Evolutionary conservation across 805 yeast genomes (phyloP), one percentile per base, ranked within the genome.

Genomic region (Pichia cabralensis): DNA sequence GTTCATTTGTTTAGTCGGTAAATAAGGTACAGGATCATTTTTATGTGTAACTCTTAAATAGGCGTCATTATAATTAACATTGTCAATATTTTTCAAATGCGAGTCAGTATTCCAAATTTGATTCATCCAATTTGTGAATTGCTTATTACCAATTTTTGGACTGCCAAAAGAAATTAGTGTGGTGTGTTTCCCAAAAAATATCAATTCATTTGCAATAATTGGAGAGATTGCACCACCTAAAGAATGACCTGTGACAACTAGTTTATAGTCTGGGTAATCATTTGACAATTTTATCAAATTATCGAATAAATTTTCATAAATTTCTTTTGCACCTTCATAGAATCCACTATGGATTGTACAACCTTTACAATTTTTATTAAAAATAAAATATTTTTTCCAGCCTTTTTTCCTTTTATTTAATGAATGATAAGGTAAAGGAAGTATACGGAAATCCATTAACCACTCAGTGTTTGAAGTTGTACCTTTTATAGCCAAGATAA

Each of bases 291-390:
- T 40, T 11, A 55, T 45, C 2, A 76, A 56, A 7, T 48, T 53
- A 8, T 55, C 42, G 23, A 69, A 49, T 22, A 68, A 59, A 9
- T 54, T 45, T 3, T 49, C 55, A 31, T 65, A 59, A 39, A 72
- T 63, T 11, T 58, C 60, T 34, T 58, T 53, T 26, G 69, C 53
- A 14, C 72, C 69, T 13, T 60, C 48, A 33, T 67, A 64, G 48
- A 80, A 76, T 0, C 94, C 94, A 34, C 65, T 54, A 56, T 82
- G 94, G 11, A 77, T 74, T 16, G 46, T 52, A 49, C 88, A 79
- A 10, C 57, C 61, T 10, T 52, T 47, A 53, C 88, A 79, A 7
- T 30, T 38, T 38, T 22, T 50, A 30, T 38, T 33, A 36, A 29
- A 8, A n/a, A 5, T 45, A 56, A 35, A 24, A 16, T 9, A 25